Base-by-base conservation (phyloP, 495 filamentous ascomycete genomes). In the Daldinia caldariorum region DNA sequence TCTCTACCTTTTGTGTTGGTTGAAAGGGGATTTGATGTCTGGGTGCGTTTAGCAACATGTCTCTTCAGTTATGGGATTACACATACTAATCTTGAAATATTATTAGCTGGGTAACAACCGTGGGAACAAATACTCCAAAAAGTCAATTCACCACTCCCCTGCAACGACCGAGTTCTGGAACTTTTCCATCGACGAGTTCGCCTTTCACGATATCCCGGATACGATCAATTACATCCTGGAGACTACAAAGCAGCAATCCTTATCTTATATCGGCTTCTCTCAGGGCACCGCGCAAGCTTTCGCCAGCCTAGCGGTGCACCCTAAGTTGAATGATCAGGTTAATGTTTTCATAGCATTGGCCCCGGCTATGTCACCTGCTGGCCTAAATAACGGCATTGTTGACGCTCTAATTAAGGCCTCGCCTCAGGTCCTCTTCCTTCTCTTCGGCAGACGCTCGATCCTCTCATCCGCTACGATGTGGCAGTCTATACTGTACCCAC, bases 41-140 rank as follows among this genome's bases (percentile, higher is more conserved):
- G 95, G 95, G 90, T 92, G 78, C 70, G 87, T 82, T 39, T 4
- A 26, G 37, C 14, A 38, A 47, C 26, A 31, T 64, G 1, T 53
- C 10, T 51, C 35, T 7, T n/a, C 20, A 16, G 10, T 18, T n/a
- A 43, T 18, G 9, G 26, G 29, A 6, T 45, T 35, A 18, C 3
- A 9, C 31, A 43, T 63, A 41, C 64, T 69, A 35, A 70, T 20
- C 22, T 45, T 63, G 14, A 29, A 13, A 20, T 49, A 54, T 66
- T 49, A 54, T 66, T 61, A 92, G 90, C 82, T 98, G 60, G 95
- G 95, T 16, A 99, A 99, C 72, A 99, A 99, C 74, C 88, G 95
- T 6, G 95, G 95, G 22, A 99, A 99, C 83, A 99, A 99, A 74
- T 99, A 99, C 78, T 95, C 93, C 32, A 99, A 98, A 78, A 99